Base-by-base conservation (phyloP, 108 stramenopile genomes). In the Phaeodactylum tricornutum region DNA sequence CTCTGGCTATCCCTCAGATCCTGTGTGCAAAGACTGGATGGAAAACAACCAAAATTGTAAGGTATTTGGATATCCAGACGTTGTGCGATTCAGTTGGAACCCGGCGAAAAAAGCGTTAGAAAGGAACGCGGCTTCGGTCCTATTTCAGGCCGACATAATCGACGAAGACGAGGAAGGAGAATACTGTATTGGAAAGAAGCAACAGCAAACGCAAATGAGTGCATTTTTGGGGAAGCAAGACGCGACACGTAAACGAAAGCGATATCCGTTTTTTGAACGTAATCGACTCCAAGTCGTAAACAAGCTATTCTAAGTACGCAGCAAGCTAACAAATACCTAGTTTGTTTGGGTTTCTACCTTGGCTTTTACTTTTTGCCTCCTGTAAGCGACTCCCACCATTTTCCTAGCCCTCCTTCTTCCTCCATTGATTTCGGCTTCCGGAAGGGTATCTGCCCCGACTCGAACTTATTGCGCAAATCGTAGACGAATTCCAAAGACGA, bases 391-490 rank as follows among this genome's bases (percentile, higher is more conserved):
- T 45, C 27, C 44, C 44, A 88, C 30, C 75, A 64, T 8, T 61
- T 72, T 32, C 57, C 70, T 31, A 84, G 24, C 27, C 76, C 73
- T 33, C 59, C 64, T 30, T 64, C 70, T 42, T 62, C 61, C 17
- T 60, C 45, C 8, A 53, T 1, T 17, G 47, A 41, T 39, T 46
- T 47, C 27, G 60, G 49, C 56, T 79, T 71, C 30, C 88, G 81
- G 30, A 79, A 74, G n/a, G 84, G 84, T 32, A 91, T 50, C 31
- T 66, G 55, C 17, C 88, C 88, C 45, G 64, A 74, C 53, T 93
- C 92, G 64, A 85, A 93, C 37, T 72, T 77, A 48, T 89, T 89
- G 53, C 91, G 41, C 50, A 89, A 55, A 51, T 93, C 92, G 50
- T 93, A 89, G 9, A 89, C 61, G 33, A 70, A 86, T 49, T 77